Percentiles rank a stretch among this genome's conserved stretches.
Conservation (phyloP, 495 filamentous ascomycete genomes). For the Lasiosphaeriaceae sp. region DNA sequence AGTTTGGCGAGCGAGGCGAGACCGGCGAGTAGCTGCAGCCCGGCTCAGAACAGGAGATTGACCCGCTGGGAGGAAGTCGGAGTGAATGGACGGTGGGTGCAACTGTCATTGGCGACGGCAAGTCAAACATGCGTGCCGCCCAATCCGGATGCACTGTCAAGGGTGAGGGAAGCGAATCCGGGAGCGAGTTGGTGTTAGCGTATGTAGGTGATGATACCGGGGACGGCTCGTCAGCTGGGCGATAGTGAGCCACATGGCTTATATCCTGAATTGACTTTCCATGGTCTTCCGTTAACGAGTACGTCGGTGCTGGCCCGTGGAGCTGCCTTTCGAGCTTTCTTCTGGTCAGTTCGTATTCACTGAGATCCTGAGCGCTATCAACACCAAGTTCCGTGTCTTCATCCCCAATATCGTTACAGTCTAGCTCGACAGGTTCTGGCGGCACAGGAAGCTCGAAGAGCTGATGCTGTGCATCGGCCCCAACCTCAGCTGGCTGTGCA, state of each 20-base stretch:
- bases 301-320: constrained; percentile 35
- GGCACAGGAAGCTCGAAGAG: constrained; percentile 47
- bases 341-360: constrained; percentile 41
- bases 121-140: constrained; percentile 32
- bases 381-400: constrained; percentile 34
- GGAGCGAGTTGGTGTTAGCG: constrained; percentile 33
- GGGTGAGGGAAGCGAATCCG: constrained; percentile 42
- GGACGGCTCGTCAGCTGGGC: constrained; percentile 35
- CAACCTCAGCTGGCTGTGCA: constrained; percentile 38
- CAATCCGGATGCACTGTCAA: constrained; percentile 41
- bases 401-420: constrained; percentile 35
- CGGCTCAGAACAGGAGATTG: constrained; percentile 28
- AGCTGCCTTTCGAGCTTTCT: constrained; percentile 43
- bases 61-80: constrained; percentile 5
- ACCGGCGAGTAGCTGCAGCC: constrained; percentile 31
- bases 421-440: constrained; percentile 45
- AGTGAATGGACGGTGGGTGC: constrained; percentile 25
- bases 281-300: constrained; percentile 17
- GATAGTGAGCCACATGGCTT: constrained; percentile 34
- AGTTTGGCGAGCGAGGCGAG: constrained; percentile 29
- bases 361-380: constrained; percentile 26
- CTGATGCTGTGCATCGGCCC: constrained; percentile 43
- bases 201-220: constrained; percentile 40
- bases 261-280: constrained; percentile 38
- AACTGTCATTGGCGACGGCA: constrained; percentile 38